Conservation (phyloP, 192 early-diverging fungal genomes). For the Physocladia obscura region DNA sequence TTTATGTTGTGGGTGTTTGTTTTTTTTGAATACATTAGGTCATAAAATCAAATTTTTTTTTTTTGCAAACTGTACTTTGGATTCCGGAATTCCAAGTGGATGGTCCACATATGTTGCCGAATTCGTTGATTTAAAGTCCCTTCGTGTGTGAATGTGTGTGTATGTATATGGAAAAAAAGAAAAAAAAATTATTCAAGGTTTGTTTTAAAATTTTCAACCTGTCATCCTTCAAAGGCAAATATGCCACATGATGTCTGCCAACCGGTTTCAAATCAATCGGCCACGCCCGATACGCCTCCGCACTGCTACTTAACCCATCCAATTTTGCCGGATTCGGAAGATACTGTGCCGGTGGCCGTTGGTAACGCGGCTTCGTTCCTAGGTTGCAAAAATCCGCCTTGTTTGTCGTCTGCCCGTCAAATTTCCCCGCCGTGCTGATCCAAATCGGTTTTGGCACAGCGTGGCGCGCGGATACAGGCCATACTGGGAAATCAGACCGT, state of each 20-base stretch:
- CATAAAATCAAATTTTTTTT: neutral
- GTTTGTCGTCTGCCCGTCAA: slow-evolving; percentile 45
- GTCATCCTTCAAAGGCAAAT: slow-evolving; percentile 33
- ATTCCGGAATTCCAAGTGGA: neutral
- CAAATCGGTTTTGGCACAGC: slow-evolving; percentile 3
- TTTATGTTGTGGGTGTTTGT: no score
- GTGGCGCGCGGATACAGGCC: slow-evolving; percentile 24
- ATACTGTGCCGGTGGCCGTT: slow-evolving; percentile 31
- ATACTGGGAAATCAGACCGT: slow-evolving; percentile 43
- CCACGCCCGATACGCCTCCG: slow-evolving; percentile 42
- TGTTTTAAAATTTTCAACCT: no score
- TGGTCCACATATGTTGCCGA: slow-evolving; percentile 43
- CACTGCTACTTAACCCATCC: slow-evolving; percentile 37
- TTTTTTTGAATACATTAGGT: no score
- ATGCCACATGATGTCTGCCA: slow-evolving; percentile 19
- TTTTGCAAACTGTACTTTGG: neutral
- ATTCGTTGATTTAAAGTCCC: slow-evolving; percentile 50
- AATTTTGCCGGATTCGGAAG: slow-evolving; percentile 40
- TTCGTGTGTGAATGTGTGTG: no score
- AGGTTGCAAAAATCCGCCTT: slow-evolving; percentile 35
- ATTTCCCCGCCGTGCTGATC: slow-evolving; percentile 34
- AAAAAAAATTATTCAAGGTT: neutral
- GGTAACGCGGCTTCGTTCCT: slow-evolving; percentile 29
- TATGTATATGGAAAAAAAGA: neutral
- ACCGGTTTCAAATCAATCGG: slow-evolving; percentile 27